Percentiles rank a stretch among this genome's conserved stretches.
phyloP scores from a whole-genome alignment of 768 basidiomycete species.

The Sporobolomyces pararoseus region DNA sequence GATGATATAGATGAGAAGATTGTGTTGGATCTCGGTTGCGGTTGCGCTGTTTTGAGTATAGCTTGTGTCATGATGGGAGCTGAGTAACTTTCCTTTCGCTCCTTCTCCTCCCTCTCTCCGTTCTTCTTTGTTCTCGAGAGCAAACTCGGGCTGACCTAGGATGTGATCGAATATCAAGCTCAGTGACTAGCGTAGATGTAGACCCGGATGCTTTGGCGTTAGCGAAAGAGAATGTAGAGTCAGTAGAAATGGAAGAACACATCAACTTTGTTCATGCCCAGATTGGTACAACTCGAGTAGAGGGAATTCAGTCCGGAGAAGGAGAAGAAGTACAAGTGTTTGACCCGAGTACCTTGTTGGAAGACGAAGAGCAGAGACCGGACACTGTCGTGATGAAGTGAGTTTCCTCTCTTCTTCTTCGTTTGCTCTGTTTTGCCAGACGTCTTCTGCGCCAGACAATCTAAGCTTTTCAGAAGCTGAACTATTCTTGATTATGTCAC shows the following conservation, averaged over 20 bases:
- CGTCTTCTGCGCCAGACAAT: no score
- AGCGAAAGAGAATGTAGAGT: slow-evolving; percentile 42
- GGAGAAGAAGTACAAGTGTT: slow-evolving; percentile 25
- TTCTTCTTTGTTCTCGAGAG: background rate
- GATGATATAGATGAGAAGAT: slow-evolving; percentile 44
- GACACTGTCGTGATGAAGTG: slow-evolving; percentile 43
- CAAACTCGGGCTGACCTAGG: no score
- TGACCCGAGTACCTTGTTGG: background rate
- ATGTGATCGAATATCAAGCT: slow-evolving; percentile 17
- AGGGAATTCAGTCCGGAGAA: no score
- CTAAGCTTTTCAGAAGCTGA: no score
- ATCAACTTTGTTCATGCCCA: slow-evolving; percentile 41
- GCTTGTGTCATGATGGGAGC: slow-evolving; percentile 44
- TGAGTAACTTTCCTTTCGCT: slow-evolving; percentile 11
- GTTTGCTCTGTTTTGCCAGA: no score
- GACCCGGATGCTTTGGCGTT: slow-evolving; percentile 42
- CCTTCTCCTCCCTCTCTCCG: background rate
- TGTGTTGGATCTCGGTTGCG: slow-evolving; percentile 45
- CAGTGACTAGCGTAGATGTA: slow-evolving; percentile 43
- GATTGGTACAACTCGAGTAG: slow-evolving; percentile 3
- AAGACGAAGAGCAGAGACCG: slow-evolving; percentile 6
- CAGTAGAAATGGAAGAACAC: slow-evolving; percentile 44
- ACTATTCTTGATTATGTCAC: background rate
- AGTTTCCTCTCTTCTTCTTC: background rate
- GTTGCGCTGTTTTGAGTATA: slow-evolving; percentile 42